Base-by-base conservation (phyloP, 345 rosid species). In the Populus nigra region DNA sequence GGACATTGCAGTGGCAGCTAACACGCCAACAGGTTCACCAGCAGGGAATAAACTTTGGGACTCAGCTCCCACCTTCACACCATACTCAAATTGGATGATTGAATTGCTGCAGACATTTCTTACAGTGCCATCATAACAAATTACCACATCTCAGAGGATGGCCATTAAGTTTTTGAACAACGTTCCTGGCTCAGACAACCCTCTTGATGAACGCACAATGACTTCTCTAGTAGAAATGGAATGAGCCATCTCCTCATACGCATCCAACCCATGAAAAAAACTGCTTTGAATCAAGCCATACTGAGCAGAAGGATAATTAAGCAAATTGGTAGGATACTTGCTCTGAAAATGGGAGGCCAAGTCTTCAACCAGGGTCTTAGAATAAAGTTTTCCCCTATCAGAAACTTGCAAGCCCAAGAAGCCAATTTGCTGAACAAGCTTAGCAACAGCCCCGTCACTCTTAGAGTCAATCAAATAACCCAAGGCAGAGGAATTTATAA, bases 1-100 rank as follows among this genome's bases (percentile, higher is more conserved):
- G 47, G 98, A 93, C 96, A 96, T 93, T 25, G 98, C 96, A 73
- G 99, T 96, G 55, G 99, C 98, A 73, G 99, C 98, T 80, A 93
- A 85, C 53, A 93, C 98, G 67, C 99, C 99, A 66, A 96, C 97
- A 65, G 99, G 99, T 78, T 96, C 99, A 73, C 99, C 97, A 8
- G 99, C 93, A 71, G 92, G 92, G 79, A 88, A 91, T 69, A 87
- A 72, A 73, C 79, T 85, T 68, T 78, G 91, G 33, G 87, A 79
- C 76, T 83, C 83, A 38, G 67, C 78, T 81, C 90, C 91, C 68
- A 88, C 78, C 67, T 78, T 84, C 68, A 77, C 79, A 49, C 87
- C 97, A 84, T 96, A 96, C 63, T 91, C 90, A 82, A 96, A 91
- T 69, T 96, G 97, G 50, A 96, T 87, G 27, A 96, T 78, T 15